A percentile compares a stretch with the other conserved stretches of the same genome.
These are phyloP conservation scores for Venturia oleaginea DNA, from an alignment of 2,329 filamentous ascomycete genomes.

Conservation along the genomic window DNA sequence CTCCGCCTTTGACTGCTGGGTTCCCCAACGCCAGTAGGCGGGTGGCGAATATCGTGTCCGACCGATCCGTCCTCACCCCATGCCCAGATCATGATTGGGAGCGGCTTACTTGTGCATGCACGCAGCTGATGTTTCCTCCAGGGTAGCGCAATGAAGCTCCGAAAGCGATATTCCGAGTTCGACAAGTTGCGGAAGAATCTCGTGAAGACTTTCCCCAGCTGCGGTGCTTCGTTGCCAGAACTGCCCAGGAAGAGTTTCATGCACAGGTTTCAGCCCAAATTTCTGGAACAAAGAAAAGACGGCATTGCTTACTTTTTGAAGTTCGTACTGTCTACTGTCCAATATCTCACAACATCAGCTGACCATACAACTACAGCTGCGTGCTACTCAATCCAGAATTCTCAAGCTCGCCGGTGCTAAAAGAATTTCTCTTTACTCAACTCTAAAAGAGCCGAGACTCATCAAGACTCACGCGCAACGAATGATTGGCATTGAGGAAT, in stretches of 20 bases:
- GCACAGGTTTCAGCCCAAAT: conserved; percentile 66
- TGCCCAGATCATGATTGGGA: conserved; percentile 17
- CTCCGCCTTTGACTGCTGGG: background rate
- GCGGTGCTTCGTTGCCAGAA: conserved; percentile 75
- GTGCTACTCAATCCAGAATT: conserved; percentile 90
- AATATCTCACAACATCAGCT: conserved; percentile 15
- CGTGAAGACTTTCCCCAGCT: conserved; percentile 71
- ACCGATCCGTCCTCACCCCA: conserved; percentile 10
- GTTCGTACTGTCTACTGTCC: conserved; percentile 42
- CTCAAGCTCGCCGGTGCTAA: conserved; percentile 79
- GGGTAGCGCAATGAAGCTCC: conserved; percentile 49
- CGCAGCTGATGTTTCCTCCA: conserved; percentile 20
- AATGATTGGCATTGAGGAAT: background rate
- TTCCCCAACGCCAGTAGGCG: conserved; percentile 5
- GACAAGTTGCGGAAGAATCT: conserved; percentile 70
- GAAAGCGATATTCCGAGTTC: conserved; percentile 84
- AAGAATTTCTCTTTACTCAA: conserved; percentile 68
- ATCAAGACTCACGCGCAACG: background rate
- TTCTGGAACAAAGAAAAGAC: conserved; percentile 73
- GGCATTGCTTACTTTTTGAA: conserved; percentile 91
- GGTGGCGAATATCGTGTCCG: conserved; percentile 4
- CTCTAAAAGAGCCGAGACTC: background rate
- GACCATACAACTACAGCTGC: conserved; percentile 49
- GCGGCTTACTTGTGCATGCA: background rate
- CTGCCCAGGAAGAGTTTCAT: conserved; percentile 88